These are phyloP conservation scores for Ganoderma lucidum DNA, from an alignment of 1,284 basidiomycete species.

Conservation along the genomic window DNA sequence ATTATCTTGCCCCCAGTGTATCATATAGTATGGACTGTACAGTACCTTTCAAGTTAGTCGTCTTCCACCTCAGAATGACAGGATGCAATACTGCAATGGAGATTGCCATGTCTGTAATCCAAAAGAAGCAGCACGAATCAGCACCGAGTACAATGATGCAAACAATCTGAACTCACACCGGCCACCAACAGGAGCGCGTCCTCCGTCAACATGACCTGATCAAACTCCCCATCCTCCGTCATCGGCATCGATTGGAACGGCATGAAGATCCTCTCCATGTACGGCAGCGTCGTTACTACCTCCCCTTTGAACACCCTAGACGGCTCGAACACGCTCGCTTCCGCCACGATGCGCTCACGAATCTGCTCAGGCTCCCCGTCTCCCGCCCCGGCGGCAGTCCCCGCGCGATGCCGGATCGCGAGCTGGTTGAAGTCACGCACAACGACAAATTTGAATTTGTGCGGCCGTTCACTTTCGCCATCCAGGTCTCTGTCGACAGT, in stretches of 20 bases:
- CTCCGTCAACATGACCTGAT: slow-evolving; percentile 60
- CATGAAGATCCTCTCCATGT: slow-evolving; percentile 41
- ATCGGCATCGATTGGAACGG: slow-evolving; percentile 11
- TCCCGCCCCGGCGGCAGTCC: too few relatives aligned
- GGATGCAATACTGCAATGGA: slow-evolving; percentile 43
- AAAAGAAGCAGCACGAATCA: background rate
- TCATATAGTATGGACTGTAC: too few relatives aligned
- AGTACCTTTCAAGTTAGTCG: too few relatives aligned
- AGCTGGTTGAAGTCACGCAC: slow-evolving; percentile 61
- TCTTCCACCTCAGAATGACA: slow-evolving; percentile 41
- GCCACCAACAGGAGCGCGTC: slow-evolving; percentile 58
- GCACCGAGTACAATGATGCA: background rate
- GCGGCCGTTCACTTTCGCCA: slow-evolving; percentile 7
- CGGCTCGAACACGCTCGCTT: slow-evolving; percentile 24
- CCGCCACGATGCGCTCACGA: slow-evolving; percentile 19
- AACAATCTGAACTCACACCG: slow-evolving; percentile 45
- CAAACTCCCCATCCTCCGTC: slow-evolving; percentile 31
- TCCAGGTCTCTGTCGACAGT: slow-evolving; percentile 17
- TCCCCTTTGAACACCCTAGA: slow-evolving; percentile 45
- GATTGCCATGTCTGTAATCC: slow-evolving; percentile 26
- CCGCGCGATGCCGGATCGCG: slow-evolving; percentile 43
- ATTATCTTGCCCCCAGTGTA: background rate
- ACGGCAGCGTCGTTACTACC: slow-evolving; percentile 56
- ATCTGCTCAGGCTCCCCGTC: background rate
- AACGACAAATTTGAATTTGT: slow-evolving; percentile 29